These are phyloP conservation scores for Hsuehochloa calcarea DNA, from an alignment of 176 grass and related monocot species.

Conservation along the genomic window DNA sequence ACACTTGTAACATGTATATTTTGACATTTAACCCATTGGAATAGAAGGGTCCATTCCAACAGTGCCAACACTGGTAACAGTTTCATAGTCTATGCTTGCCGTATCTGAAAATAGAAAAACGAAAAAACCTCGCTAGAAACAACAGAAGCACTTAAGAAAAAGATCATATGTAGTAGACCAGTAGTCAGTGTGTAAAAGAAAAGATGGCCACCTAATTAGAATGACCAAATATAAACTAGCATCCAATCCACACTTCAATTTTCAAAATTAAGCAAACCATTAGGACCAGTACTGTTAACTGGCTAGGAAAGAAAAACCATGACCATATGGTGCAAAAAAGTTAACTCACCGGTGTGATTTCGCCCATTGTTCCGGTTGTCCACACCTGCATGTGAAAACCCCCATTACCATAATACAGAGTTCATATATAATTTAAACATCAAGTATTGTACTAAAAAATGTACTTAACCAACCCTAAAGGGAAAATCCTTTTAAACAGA, in stretches of 20 bases:
- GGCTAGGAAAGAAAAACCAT: constrained; percentile 1
- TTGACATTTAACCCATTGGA: no score
- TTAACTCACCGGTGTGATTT: constrained; percentile 86
- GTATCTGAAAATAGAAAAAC: not conserved
- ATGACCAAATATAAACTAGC: not conserved
- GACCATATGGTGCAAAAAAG: not conserved
- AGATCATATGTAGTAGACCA: not conserved
- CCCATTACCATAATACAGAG: not conserved
- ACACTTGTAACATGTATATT: no score
- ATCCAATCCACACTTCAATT: constrained; percentile 1
- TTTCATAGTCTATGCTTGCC: not conserved
- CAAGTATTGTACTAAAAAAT: not conserved
- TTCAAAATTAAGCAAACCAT: not conserved
- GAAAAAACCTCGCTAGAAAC: not conserved
- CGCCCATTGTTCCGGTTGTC: constrained; percentile 99
- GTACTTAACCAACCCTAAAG: not conserved
- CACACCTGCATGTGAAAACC: constrained; percentile 68
- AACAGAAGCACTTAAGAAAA: not conserved
- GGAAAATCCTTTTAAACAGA: not conserved
- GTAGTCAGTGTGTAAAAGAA: not conserved
- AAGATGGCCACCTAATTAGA: not conserved
- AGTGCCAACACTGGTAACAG: not conserved
- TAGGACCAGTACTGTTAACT: not conserved
- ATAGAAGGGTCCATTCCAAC: no score
- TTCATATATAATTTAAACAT: constrained; percentile 20